A percentile compares a stretch with the other conserved stretches of the same genome.
Evolutionary conservation across 495 filamentous ascomycete genomes (phyloP).

Genomic region (Tricharina praecox): DNA sequence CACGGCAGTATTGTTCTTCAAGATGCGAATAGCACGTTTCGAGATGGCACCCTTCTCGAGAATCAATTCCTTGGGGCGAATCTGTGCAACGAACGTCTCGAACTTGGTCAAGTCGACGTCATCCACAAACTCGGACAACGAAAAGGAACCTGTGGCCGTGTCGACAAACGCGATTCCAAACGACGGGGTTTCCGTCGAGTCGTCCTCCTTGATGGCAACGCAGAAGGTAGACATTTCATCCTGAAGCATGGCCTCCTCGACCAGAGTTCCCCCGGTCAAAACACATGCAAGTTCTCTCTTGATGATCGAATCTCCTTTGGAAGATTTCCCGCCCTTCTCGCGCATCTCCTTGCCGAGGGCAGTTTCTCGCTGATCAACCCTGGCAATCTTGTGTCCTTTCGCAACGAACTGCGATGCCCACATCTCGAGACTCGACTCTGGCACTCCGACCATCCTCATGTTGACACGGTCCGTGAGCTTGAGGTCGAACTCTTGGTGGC

Average conservation of each 20-base stretch:
- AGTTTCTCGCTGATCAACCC: slow-evolving; percentile 91
- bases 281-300: slow-evolving; percentile 78
- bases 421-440: slow-evolving; percentile 79
- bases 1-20: slow-evolving; percentile 87
- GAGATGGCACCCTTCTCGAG: slow-evolving; percentile 77
- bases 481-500: slow-evolving; percentile 90
- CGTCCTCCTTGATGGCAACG: slow-evolving; percentile 78
- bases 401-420: slow-evolving; percentile 26
- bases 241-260: slow-evolving; percentile 91
- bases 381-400: slow-evolving; percentile 59
- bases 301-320: slow-evolving; percentile 79
- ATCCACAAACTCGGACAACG: slow-evolving; percentile 75
- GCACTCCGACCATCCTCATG: slow-evolving; percentile 96
- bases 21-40: slow-evolving; percentile 68
- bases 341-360: slow-evolving; percentile 97
- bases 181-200: slow-evolving; percentile 55
- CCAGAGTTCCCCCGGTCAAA: slow-evolving; percentile 77
- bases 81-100: slow-evolving; percentile 93
- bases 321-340: slow-evolving; percentile 42
- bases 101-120: slow-evolving; percentile 93
- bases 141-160: slow-evolving; percentile 90
- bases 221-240: slow-evolving; percentile 97
- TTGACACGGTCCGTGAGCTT: slow-evolving; percentile 97
- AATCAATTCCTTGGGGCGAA: slow-evolving; percentile 70
- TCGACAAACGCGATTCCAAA: slow-evolving; percentile 94